phyloP scores from a whole-genome alignment of 2,329 filamentous ascomycete species.

The Curvularia verruculosa region DNA sequence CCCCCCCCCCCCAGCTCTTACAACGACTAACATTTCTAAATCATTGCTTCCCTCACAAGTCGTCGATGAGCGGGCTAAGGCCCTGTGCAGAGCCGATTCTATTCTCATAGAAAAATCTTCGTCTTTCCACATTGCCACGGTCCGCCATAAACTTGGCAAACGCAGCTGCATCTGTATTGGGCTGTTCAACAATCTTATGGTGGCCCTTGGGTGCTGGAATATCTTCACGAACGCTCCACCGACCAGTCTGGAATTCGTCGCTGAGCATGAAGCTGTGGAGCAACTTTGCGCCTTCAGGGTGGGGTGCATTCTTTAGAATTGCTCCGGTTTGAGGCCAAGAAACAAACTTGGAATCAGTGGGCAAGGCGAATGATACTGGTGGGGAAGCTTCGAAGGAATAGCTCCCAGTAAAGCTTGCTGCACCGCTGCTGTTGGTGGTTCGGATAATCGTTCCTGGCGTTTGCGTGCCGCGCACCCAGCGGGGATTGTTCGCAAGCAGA shows the following conservation, averaged over 20 bases:
- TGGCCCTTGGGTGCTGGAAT: conserved; percentile 31
- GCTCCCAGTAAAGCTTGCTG: conserved; percentile 25
- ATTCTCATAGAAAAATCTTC: conserved; percentile 53
- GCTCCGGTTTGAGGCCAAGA: conserved; percentile 58
- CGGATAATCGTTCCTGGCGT: conserved; percentile 51
- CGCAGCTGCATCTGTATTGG: conserved; percentile 46
- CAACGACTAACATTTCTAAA: no score
- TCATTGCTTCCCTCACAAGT: no score
- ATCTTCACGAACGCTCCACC: conserved; percentile 50
- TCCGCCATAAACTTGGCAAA: conserved; percentile 55
- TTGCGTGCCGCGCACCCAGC: conserved; percentile 60
- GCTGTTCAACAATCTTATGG: conserved; percentile 39
- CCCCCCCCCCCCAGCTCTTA: no score
- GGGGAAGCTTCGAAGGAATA: neutral
- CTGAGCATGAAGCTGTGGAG: conserved; percentile 57
- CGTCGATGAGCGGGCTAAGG: conserved; percentile 45
- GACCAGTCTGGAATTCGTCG: conserved; percentile 48
- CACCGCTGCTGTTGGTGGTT: conserved; percentile 29
- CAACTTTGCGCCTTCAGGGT: conserved; percentile 59
- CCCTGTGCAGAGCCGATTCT: conserved; percentile 54
- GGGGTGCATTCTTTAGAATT: conserved; percentile 57
- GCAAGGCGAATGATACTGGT: conserved; percentile 23
- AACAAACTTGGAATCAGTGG: conserved; percentile 51
- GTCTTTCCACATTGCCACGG: conserved; percentile 51
- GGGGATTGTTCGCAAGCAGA: conserved; percentile 57